Conservation (phyloP, 176 grass and related monocot species). For the Ensete glaucum region DNA sequence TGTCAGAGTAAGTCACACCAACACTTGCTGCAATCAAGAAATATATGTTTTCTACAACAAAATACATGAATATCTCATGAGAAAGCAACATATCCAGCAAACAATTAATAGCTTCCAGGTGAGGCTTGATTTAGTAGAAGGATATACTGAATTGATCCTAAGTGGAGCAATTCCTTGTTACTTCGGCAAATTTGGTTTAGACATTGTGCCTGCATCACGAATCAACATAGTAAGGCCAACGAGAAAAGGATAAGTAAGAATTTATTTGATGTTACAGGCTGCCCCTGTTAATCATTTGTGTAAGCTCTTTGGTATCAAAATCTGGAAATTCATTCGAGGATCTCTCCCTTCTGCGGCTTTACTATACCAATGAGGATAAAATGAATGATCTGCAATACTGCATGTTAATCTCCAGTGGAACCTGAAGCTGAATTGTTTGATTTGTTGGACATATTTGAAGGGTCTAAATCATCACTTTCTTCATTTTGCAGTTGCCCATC, state of each 20-base stretch:
- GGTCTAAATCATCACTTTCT: slow-evolving; percentile 28
- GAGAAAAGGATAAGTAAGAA: background rate
- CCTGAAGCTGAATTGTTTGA: slow-evolving; percentile 19
- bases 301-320: background rate
- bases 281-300: background rate
- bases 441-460: slow-evolving; percentile 14
- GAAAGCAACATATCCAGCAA: background rate
- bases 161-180: background rate
- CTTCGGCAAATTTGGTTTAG: background rate
- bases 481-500: slow-evolving; percentile 52
- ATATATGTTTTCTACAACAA: background rate
- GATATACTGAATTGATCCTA: no score
- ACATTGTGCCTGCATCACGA: no score
- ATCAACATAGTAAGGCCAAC: no score
- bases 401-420: slow-evolving; percentile 24
- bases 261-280: background rate
- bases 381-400: background rate
- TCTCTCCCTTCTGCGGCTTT: background rate
- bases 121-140: background rate
- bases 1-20: background rate
- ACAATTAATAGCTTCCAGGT: background rate
- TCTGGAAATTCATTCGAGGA: background rate
- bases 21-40: background rate
- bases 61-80: background rate
- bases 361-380: background rate